phyloP scores from a whole-genome alignment of 1,139 yeast genomes.

The Kurtzmaniella quercitrusa region DNA sequence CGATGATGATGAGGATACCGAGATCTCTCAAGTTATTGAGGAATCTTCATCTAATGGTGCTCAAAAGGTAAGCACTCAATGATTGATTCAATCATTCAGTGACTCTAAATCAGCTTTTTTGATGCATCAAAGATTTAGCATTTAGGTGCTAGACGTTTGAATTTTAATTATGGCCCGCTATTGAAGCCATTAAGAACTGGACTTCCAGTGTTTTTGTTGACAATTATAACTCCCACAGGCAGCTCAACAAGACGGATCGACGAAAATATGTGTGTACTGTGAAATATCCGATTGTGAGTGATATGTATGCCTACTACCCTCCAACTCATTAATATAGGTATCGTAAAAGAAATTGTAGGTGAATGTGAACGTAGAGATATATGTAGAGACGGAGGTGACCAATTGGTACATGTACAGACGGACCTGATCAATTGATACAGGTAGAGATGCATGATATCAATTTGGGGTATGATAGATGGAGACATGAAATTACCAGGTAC shows the following conservation, averaged over 20 bases:
- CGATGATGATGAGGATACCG: conserved; percentile 40
- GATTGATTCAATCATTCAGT: no score
- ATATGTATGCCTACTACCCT: conserved; percentile 1
- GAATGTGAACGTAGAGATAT: no score
- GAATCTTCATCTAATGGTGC: neutral
- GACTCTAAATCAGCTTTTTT: neutral
- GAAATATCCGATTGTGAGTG: conserved; percentile 1
- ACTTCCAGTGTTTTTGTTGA: neutral
- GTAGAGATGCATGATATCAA: no score
- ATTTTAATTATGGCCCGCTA: neutral
- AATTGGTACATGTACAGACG: no score
- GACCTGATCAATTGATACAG: no score
- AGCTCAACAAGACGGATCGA: neutral
- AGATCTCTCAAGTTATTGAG: conserved; percentile 5
- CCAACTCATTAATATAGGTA: conserved; percentile 1
- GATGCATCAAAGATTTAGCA: neutral
- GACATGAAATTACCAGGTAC: no score
- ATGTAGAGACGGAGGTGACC: neutral
- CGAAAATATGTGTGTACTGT: conserved; percentile 10
- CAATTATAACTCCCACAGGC: conserved; percentile 2
- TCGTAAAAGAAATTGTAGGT: neutral
- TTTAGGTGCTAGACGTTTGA: neutral
- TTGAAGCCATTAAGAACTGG: neutral
- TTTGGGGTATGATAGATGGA: no score
- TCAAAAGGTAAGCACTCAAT: no score